Percentiles rank a stretch among this genome's conserved stretches.
These are phyloP conservation scores for Uncinocarpus reesii DNA, from an alignment of 2,329 filamentous ascomycete species.

Conservation along the genomic window DNA sequence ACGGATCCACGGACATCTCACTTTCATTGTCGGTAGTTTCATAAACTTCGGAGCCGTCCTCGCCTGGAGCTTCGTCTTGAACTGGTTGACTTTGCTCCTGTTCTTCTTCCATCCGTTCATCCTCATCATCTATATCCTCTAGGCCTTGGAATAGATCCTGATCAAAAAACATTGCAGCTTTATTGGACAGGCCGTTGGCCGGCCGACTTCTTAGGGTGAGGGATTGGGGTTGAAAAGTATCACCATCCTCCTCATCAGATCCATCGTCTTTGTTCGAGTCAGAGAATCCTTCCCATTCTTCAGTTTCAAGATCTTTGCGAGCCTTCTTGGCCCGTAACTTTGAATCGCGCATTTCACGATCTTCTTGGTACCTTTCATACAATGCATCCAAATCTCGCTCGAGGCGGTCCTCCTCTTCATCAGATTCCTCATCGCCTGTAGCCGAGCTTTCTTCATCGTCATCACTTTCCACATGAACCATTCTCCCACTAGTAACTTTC, in stretches of 20 bases:
- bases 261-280: slow-evolving; percentile 49
- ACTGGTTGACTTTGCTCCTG: slow-evolving; percentile 20
- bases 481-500: slow-evolving; percentile 65
- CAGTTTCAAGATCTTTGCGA: slow-evolving; percentile 67
- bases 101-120: slow-evolving; percentile 43
- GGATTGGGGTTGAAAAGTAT: slow-evolving; percentile 19
- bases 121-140: slow-evolving; percentile 52
- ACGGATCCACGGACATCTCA: not conserved
- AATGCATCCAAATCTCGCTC: slow-evolving; percentile 77
- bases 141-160: slow-evolving; percentile 90
- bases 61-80: slow-evolving; percentile 34
- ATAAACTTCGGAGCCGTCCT: slow-evolving; percentile 29
- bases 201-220: slow-evolving; percentile 18
- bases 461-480: slow-evolving; percentile 53
- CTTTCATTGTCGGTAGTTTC: slow-evolving; percentile 21
- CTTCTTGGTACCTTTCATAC: slow-evolving; percentile 77
- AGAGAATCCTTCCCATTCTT: slow-evolving; percentile 87
- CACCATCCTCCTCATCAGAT: slow-evolving; percentile 52
- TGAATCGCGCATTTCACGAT: slow-evolving; percentile 66
- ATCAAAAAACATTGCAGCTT: slow-evolving; percentile 80
- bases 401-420: slow-evolving; percentile 70
- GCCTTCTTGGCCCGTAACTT: slow-evolving; percentile 87
- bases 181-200: slow-evolving; percentile 58
- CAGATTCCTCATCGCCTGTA: slow-evolving; percentile 51
- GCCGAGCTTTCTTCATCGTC: slow-evolving; percentile 50